phyloP scores from a whole-genome alignment of 257 asterid genomes.

The Nicotiana undulata region DNA sequence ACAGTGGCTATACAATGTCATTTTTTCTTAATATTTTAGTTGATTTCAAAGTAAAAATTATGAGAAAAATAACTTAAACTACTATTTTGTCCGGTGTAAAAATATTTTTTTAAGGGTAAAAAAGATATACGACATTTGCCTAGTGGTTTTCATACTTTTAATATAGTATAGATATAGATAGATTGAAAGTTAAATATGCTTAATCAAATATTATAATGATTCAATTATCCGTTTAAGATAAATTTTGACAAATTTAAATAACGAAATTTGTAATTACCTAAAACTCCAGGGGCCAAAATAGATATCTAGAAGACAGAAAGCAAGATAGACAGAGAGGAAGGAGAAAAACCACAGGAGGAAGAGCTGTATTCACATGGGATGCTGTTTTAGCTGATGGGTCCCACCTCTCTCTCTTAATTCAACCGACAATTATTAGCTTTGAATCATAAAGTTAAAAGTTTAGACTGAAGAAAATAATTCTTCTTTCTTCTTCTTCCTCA shows the following conservation, averaged over 20 bases:
- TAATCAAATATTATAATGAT: too few species aligned
- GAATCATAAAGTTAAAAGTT: conserved; percentile 20
- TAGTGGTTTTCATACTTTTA: too few species aligned
- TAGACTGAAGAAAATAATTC: neutral
- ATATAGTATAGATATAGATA: too few species aligned
- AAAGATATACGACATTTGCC: too few species aligned
- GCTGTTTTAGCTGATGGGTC: conserved; percentile 34
- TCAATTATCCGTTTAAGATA: neutral
- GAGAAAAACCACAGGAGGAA: conserved; percentile 9
- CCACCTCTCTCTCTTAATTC: conserved; percentile 34
- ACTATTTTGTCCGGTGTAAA: too few species aligned
- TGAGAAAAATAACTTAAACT: too few species aligned
- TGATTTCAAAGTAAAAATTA: too few species aligned
- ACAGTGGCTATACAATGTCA: too few species aligned
- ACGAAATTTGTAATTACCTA: neutral
- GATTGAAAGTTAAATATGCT: too few species aligned
- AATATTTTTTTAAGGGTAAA: too few species aligned
- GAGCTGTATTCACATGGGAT: conserved; percentile 76
- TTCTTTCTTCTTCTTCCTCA: conserved; percentile 7
- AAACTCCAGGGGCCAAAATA: neutral
- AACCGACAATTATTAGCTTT: conserved; percentile 59
- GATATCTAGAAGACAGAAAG: neutral
- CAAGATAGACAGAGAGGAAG: conserved; percentile 2
- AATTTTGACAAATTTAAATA: neutral
- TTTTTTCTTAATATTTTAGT: too few species aligned